These are phyloP conservation scores for Cercospora sojina DNA, from an alignment of 2,329 filamentous ascomycete genomes.

Conservation along the genomic window DNA sequence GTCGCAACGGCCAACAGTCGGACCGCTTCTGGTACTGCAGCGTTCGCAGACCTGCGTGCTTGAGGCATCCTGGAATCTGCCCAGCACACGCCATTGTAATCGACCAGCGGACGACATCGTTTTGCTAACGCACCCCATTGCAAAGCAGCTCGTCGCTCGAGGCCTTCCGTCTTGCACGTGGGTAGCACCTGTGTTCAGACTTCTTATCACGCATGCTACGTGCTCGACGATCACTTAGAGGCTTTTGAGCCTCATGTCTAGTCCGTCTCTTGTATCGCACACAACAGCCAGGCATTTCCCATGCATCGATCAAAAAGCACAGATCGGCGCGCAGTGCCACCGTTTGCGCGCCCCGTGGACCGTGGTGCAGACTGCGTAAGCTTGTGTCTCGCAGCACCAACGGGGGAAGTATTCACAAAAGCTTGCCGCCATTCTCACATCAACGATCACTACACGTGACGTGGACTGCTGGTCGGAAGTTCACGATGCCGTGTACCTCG, in stretches of 20 bases:
- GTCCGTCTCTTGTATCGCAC: neutral
- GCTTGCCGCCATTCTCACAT: neutral
- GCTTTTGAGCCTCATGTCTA: neutral
- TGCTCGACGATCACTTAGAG: neutral
- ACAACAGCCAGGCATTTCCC: neutral
- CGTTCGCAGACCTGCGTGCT: neutral
- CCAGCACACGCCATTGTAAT: neutral
- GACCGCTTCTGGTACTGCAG: neutral
- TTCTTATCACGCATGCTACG: neutral
- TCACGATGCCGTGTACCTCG: neutral
- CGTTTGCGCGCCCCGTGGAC: neutral
- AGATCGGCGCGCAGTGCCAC: neutral
- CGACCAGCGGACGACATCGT: neutral
- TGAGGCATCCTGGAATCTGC: neutral
- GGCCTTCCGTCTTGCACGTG: neutral
- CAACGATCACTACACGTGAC: neutral
- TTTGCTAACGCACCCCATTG: neutral
- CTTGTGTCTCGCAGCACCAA: neutral
- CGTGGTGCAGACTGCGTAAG: neutral
- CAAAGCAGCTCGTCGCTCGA: neutral
- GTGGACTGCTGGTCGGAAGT: neutral
- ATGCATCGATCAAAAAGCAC: neutral
- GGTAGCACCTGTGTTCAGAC: neutral
- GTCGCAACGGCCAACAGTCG: neutral
- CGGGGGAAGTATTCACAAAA: neutral